These are phyloP conservation scores for Hymenoscyphus repandus DNA, from an alignment of 2,329 filamentous ascomycete genomes.

Conservation along the genomic window DNA sequence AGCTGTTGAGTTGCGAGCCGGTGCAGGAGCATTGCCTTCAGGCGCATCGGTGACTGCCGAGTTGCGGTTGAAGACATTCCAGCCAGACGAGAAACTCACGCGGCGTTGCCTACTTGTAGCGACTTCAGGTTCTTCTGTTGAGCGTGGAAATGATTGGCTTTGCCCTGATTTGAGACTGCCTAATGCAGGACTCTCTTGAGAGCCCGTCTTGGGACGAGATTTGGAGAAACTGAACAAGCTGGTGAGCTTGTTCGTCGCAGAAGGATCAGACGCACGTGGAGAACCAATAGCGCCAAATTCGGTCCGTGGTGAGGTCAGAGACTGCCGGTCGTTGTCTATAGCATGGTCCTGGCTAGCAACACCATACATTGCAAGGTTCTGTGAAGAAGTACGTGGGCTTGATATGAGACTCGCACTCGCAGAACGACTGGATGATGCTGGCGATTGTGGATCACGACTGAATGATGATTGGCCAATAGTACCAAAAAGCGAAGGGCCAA, in stretches of 20 bases:
- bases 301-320: conserved; percentile 24
- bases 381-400: conserved; percentile 56
- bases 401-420: conserved; percentile 52
- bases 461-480: conserved; percentile 35
- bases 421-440: conserved; percentile 53
- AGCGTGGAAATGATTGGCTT: conserved; percentile 71
- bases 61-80: conserved; percentile 39
- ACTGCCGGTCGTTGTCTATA: conserved; percentile 23
- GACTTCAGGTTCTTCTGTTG: conserved; percentile 50
- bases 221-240: conserved; percentile 56
- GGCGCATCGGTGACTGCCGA: conserved; percentile 19
- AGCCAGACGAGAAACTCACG: conserved; percentile 52
- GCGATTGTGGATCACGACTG: conserved; percentile 51
- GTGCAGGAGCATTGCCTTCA: conserved; percentile 30
- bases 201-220: conserved; percentile 53
- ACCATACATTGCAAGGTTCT: conserved; percentile 50
- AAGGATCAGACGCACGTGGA: conserved; percentile 33
- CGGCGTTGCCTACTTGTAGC: conserved; percentile 46
- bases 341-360: conserved; percentile 22
- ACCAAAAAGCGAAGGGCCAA: conserved; percentile 29
- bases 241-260: conserved; percentile 39
- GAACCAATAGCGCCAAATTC: conserved; percentile 29
- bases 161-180: conserved; percentile 67
- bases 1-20: conserved; percentile 23
- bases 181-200: conserved; percentile 57